phyloP scores from a whole-genome alignment of 805 yeast species.

The Danielia reshetovae region DNA sequence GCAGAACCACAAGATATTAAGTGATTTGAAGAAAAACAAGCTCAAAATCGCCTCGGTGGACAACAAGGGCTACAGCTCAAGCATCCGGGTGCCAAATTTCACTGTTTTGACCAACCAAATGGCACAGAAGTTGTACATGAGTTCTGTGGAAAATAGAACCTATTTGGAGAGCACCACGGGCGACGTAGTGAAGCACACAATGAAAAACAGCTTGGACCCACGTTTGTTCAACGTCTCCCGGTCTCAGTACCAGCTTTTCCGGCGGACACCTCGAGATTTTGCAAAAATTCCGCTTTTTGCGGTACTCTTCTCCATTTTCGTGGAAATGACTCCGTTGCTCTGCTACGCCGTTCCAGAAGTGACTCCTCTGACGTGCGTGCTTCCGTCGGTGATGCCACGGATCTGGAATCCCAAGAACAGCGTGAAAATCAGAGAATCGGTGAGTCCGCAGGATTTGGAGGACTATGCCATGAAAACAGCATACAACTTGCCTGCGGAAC shows the following conservation, averaged over 20 bases:
- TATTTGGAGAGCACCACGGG: slow-evolving; percentile 14
- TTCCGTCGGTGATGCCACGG: slow-evolving; percentile 43
- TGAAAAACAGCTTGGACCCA: slow-evolving; percentile 6
- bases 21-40: slow-evolving; percentile 14
- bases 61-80: slow-evolving; percentile 20
- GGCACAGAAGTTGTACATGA: slow-evolving; percentile 33
- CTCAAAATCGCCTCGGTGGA: slow-evolving; percentile 21
- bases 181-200: slow-evolving; percentile 17
- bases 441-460: slow-evolving; percentile 9
- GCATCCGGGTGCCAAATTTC: slow-evolving; percentile 30
- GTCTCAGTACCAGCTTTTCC: slow-evolving; percentile 45
- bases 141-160: slow-evolving; percentile 33
- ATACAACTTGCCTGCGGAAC: slow-evolving; percentile 38
- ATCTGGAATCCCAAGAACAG: slow-evolving; percentile 23
- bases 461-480: slow-evolving; percentile 42
- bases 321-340: slow-evolving; percentile 51
- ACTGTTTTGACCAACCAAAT: slow-evolving; percentile 31
- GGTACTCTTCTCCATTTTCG: slow-evolving; percentile 43
- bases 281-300: slow-evolving; percentile 52
- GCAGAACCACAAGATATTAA: slow-evolving; percentile 31
- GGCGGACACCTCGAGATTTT: slow-evolving; percentile 49
- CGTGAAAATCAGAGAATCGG: slow-evolving; percentile 1
- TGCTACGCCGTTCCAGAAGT: slow-evolving; percentile 53
- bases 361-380: slow-evolving; percentile 55
- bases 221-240: slow-evolving; percentile 41